Evolutionary conservation across 306 rosid species (phyloP).

Genomic region (Fragaria ananassa): DNA sequence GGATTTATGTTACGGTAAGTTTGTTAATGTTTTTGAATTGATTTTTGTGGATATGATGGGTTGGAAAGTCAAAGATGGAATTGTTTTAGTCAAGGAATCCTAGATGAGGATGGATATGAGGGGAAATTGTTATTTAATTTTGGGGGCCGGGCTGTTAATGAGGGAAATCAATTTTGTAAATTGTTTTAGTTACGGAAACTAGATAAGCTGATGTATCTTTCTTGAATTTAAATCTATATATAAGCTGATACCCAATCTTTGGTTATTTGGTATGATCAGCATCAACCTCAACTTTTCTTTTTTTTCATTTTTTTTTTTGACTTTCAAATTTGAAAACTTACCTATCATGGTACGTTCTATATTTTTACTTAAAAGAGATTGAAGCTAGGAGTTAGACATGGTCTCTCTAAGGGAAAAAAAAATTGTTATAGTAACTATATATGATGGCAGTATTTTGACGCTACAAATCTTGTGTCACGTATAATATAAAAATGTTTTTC

Average conservation of each 20-base stretch:
- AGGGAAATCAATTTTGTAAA: not conserved
- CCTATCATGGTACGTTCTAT: not conserved
- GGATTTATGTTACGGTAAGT: not conserved
- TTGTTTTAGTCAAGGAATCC: constrained; percentile 10
- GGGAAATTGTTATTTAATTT: not conserved
- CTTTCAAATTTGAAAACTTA: not conserved
- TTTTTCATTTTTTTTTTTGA: too few species aligned
- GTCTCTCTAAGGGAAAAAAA: too few species aligned
- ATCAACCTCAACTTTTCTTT: too few species aligned
- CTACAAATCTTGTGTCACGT: too few species aligned
- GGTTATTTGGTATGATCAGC: too few species aligned
- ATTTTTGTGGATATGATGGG: not conserved
- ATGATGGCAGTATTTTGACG: too few species aligned
- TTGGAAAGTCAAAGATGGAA: not conserved
- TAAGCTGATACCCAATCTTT: too few species aligned
- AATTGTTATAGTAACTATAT: too few species aligned
- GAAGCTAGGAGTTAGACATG: too few species aligned
- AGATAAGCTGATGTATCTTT: not conserved
- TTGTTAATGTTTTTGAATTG: not conserved
- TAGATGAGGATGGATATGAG: not conserved
- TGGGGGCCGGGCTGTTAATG: not conserved
- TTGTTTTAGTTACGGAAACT: not conserved
- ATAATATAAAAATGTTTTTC: too few species aligned
- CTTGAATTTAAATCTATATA: not conserved
- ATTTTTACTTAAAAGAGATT: too few species aligned